A percentile compares a stretch with the other conserved stretches of the same genome.
Evolutionary conservation across 768 basidiomycete species (phyloP).

Genomic region (Mrakia gelida): DNA sequence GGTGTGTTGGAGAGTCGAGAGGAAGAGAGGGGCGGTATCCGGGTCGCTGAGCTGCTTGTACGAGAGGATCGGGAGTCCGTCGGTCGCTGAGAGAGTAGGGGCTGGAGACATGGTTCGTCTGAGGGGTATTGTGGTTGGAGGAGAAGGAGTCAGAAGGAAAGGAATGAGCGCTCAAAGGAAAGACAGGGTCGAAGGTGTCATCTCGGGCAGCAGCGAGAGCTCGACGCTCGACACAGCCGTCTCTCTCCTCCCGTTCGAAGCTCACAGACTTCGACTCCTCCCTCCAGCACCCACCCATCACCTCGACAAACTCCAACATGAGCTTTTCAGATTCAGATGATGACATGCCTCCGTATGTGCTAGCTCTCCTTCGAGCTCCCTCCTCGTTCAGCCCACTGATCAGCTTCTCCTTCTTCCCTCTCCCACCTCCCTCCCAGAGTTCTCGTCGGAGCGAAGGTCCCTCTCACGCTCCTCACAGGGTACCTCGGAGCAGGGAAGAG

Average conservation of each 20-base stretch:
- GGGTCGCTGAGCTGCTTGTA: neutral
- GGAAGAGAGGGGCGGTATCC: neutral
- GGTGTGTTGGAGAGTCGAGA: neutral
- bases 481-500: slow-evolving; percentile 30
- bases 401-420: neutral
- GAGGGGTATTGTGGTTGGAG: neutral
- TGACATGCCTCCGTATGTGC: slow-evolving; percentile 28
- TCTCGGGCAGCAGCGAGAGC: neutral
- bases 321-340: slow-evolving; percentile 28
- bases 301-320: neutral
- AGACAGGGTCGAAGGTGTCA: neutral
- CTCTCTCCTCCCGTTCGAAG: neutral
- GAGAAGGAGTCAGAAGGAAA: neutral
- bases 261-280: too few relatives aligned
- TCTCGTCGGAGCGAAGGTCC: slow-evolving; percentile 32
- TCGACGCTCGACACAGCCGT: neutral
- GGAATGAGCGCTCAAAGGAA: neutral
- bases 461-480: slow-evolving; percentile 28
- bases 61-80: slow-evolving; percentile 2
- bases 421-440: neutral
- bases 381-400: neutral
- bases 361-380: too few relatives aligned
- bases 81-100: neutral
- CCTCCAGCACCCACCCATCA: neutral
- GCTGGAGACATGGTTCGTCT: neutral